These are phyloP conservation scores for Tetrahymena malaccensis DNA, from an alignment of 73 alveolate species.

Conservation along the genomic window DNA sequence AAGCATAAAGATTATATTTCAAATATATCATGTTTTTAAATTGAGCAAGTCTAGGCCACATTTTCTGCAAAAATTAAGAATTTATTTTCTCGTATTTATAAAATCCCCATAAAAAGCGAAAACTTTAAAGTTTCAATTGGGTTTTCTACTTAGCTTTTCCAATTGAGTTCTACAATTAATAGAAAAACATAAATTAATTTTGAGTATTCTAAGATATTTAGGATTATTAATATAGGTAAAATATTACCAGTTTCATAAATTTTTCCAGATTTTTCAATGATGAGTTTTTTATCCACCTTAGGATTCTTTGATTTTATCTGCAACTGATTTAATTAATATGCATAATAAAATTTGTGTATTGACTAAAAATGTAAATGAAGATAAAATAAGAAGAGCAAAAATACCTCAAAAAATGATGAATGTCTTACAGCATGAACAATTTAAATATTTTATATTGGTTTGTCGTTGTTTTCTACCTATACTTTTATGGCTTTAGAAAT, in stretches of 20 bases:
- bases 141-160: background rate
- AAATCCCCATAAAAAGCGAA: conserved; percentile 23
- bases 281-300: background rate
- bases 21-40: conserved; percentile 18
- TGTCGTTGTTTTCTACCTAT: background rate
- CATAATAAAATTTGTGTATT: background rate
- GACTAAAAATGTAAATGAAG: background rate
- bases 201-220: background rate
- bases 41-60: conserved; percentile 5
- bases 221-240: background rate
- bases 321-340: background rate
- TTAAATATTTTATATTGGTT: background rate
- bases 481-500: background rate
- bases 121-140: background rate
- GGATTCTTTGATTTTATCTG: background rate
- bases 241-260: background rate
- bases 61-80: conserved; percentile 9
- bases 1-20: conserved; percentile 1
- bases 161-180: background rate
- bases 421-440: background rate
- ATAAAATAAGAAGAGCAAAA: background rate
- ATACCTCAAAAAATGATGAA: background rate
- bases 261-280: background rate
- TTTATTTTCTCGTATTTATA: conserved; percentile 3
- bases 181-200: background rate